Evolutionary conservation across 2,329 filamentous ascomycete species (phyloP).

Genomic region (Neofusicoccum parvum): DNA sequence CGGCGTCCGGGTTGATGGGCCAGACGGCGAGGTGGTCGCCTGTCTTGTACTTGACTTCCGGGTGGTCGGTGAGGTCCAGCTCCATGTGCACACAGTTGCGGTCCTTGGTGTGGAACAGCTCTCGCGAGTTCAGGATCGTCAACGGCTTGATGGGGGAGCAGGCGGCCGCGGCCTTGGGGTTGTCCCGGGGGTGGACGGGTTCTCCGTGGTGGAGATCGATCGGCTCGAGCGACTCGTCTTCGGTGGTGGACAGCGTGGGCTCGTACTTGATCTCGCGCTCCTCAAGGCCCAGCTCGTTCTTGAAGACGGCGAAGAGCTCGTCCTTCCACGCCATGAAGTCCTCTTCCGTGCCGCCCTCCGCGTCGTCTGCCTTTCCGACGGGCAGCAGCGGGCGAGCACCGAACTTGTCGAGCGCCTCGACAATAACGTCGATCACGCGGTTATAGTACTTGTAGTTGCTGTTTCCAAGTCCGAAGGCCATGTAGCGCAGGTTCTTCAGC

Average conservation of each 20-base stretch:
- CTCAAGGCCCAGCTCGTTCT: conserved; percentile 33
- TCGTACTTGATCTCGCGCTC: conserved; percentile 39
- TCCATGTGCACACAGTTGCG: conserved; percentile 47
- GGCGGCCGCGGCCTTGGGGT: conserved; percentile 28
- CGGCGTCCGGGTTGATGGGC: conserved; percentile 43
- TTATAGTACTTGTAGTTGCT: conserved; percentile 53
- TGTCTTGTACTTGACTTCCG: conserved; percentile 46
- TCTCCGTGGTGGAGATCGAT: conserved; percentile 33
- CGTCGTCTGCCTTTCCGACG: conserved; percentile 44
- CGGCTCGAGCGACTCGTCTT: conserved; percentile 28
- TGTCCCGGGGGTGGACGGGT: not conserved
- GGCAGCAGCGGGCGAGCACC: conserved; percentile 38
- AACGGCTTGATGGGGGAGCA: conserved; percentile 37
- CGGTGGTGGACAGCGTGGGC: conserved; percentile 29
- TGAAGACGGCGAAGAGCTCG: conserved; percentile 36
- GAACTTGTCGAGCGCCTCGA: conserved; percentile 33
- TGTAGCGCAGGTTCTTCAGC: conserved; percentile 38
- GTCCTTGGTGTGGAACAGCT: conserved; percentile 38
- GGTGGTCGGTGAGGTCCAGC: conserved; percentile 39
- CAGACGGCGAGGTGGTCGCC: conserved; percentile 47
- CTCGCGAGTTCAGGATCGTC: conserved; percentile 33
- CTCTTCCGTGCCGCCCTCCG: conserved; percentile 46
- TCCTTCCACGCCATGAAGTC: conserved; percentile 48
- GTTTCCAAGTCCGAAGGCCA: conserved; percentile 50
- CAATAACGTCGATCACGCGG: conserved; percentile 42